These are phyloP conservation scores for Fusarium drepaniforme DNA, from an alignment of 2,329 filamentous ascomycete genomes.

Conservation along the genomic window DNA sequence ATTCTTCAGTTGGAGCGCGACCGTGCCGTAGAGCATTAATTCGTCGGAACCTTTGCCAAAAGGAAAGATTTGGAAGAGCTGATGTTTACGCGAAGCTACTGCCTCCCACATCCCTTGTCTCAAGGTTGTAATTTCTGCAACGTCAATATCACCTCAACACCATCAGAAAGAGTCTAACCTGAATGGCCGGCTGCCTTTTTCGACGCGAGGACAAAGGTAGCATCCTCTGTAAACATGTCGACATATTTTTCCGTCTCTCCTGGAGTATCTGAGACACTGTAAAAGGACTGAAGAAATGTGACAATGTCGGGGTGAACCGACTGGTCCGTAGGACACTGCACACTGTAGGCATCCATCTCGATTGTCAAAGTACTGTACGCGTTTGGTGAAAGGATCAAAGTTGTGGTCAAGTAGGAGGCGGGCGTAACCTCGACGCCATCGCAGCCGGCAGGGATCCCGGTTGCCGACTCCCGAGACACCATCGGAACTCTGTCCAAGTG, in stretches of 20 bases:
- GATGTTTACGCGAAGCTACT: conserved; percentile 33
- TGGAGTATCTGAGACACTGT: conserved; percentile 27
- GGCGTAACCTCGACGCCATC: neutral
- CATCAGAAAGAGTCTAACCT: neutral
- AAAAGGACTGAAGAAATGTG: conserved; percentile 26
- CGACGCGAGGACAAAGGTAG: conserved; percentile 28
- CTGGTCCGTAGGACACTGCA: conserved; percentile 26
- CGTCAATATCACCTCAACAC: neutral
- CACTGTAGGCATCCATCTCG: conserved; percentile 26
- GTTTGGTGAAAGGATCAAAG: neutral
- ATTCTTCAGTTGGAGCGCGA: conserved; percentile 32
- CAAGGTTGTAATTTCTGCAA: conserved; percentile 27
- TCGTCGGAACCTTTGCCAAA: conserved; percentile 25
- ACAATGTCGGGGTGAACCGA: conserved; percentile 27
- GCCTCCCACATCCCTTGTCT: conserved; percentile 37
- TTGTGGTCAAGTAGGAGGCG: neutral
- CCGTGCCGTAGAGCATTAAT: conserved; percentile 33
- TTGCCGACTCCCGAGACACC: conserved; percentile 33
- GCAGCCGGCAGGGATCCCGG: conserved; percentile 6
- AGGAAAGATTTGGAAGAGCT: conserved; percentile 21
- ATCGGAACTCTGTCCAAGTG: conserved; percentile 8
- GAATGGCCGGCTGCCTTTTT: conserved; percentile 25
- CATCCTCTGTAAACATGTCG: conserved; percentile 25
- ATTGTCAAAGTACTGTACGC: neutral
- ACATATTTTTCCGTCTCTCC: conserved; percentile 34